Evolutionary conservation across 441 rosid genomes (phyloP).

Genomic region (Erodium trifolium): DNA sequence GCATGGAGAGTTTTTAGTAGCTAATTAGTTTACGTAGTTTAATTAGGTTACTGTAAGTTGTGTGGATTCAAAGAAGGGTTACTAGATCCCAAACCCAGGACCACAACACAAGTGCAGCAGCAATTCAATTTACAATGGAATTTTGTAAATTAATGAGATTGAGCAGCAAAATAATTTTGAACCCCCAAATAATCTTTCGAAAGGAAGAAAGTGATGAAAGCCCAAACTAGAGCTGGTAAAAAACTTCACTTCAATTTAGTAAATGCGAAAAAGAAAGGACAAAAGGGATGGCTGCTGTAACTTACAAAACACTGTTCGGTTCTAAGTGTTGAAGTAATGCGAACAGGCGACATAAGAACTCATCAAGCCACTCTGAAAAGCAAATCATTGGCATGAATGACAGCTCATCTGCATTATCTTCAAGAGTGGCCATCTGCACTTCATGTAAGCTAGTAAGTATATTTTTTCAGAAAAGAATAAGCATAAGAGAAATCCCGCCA

Average conservation of each 20-base stretch:
- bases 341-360: conserved; percentile 85
- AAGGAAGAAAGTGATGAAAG: neutral
- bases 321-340: conserved; percentile 90
- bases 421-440: conserved; percentile 73
- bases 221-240: neutral
- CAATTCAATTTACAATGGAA: neutral
- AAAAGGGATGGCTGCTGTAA: conserved; percentile 14
- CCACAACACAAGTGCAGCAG: neutral
- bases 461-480: conserved; percentile 3
- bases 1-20: too few species aligned
- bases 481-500: conserved; percentile 12
- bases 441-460: conserved; percentile 18
- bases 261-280: neutral
- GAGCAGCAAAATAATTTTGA: neutral
- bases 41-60: too few species aligned
- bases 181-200: neutral
- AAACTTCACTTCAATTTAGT: neutral
- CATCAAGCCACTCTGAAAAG: conserved; percentile 98
- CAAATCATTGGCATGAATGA: conserved; percentile 70
- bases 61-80: too few species aligned
- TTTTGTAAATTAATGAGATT: neutral
- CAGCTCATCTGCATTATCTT: conserved; percentile 53
- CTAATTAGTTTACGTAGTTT: too few species aligned
- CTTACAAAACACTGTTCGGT: conserved; percentile 90
- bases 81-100: too few species aligned